Percentiles rank a stretch among this genome's conserved stretches.
These are phyloP conservation scores for Candida namnaoensis DNA, from an alignment of 805 yeast species.

Conservation along the genomic window DNA sequence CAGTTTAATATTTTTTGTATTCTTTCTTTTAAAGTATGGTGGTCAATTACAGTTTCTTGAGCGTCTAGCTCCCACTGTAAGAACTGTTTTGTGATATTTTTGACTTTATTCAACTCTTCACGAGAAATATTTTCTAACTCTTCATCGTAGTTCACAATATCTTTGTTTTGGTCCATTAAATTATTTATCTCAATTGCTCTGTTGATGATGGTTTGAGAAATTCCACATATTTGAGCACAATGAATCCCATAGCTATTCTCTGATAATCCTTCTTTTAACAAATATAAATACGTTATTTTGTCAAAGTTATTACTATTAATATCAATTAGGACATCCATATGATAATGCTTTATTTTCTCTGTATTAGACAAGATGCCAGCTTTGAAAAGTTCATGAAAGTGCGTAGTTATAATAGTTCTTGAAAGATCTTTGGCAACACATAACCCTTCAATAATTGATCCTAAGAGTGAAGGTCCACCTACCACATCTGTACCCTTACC, in stretches of 20 bases:
- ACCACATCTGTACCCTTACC: conserved; percentile 43
- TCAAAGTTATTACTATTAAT: conserved; percentile 1
- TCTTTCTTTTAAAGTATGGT: too few relatives aligned
- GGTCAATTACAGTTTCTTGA: too few relatives aligned
- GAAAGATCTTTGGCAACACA: conserved; percentile 11
- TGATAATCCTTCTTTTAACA: conserved; percentile 22
- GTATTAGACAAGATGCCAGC: conserved; percentile 12
- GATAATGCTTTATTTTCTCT: conserved; percentile 21
- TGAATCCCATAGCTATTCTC: conserved; percentile 26
- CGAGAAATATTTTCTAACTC: background rate
- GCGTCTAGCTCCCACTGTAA: conserved; percentile 8
- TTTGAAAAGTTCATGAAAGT: conserved; percentile 32
- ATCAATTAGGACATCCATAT: conserved; percentile 23
- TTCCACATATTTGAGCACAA: conserved; percentile 33
- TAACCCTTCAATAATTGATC: conserved; percentile 24
- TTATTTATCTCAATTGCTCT: conserved; percentile 22
- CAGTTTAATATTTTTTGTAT: too few relatives aligned
- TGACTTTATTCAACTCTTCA: background rate
- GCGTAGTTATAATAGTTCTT: conserved; percentile 29
- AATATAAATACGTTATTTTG: conserved; percentile 25
- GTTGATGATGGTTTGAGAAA: conserved; percentile 18
- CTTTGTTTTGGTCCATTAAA: conserved; percentile 8
- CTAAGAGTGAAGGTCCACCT: conserved; percentile 38
- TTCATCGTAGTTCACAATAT: background rate
- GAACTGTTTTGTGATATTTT: conserved; percentile 9